Evolutionary conservation across 2,329 filamentous ascomycete species (phyloP), one percentile per base, ranked within the genome.

Genomic region (Arthroderma uncinatum): DNA sequence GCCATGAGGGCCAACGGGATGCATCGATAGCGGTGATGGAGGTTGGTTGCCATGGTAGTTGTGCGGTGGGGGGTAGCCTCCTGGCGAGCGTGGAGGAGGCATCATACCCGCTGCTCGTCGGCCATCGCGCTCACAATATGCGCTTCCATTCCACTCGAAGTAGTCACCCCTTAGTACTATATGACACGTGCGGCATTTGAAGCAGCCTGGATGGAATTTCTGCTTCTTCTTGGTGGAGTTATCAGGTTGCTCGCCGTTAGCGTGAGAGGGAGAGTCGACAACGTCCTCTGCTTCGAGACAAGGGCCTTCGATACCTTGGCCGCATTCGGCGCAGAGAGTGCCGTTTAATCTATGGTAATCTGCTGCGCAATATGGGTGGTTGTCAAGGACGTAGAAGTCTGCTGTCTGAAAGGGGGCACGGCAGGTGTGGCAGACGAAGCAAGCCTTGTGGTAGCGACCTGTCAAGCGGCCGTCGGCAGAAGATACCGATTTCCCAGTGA

Each of bases 261-360:
- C 28, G 16, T 57, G 58, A 21, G 14, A 16, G 6, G 39, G 39
- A 6, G 42, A 25, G 19, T 14, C 25, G 8, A 47, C 36, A 5
- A 64, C 64, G 55, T 73, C 73, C n/a, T 73, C 87, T 30, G 93
- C 94, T 69, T 95, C 90, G 37, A 96, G 78, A 65, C 95, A 98
- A 64, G 91, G 85, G 0, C 93, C 93, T 71, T 98, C 93, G 63
- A 98, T 97, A 12, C 93, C 93, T 9, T 78, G 77, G 62, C 87
- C 81, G 70, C 93, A 98, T 30, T 79, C 80, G 14, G 81, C 80
- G 69, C 93, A 98, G 1, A 96, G 75, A 50, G 89, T 95, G 54
- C 86, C 86, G 65, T 97, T 97, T 34, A 93, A 79, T 69, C 87
- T 82, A 73, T 98, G 93, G 69, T 97, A 98, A 71, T 97, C 90